These are phyloP conservation scores for Rhodamnia rubescens DNA, from an alignment of 345 rosid species.

Conservation along the genomic window DNA sequence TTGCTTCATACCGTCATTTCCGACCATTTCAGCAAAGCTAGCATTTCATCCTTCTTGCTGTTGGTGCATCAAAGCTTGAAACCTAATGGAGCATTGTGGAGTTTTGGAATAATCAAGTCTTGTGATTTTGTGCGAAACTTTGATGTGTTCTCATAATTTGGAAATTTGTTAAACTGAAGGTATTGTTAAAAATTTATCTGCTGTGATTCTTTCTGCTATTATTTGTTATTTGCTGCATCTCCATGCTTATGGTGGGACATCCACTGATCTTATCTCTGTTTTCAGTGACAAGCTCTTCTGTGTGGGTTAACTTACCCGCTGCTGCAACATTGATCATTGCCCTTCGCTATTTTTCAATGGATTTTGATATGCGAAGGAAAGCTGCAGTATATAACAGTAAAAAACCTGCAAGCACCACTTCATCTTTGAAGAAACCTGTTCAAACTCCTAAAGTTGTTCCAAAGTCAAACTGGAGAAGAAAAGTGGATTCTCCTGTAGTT, in stretches of 20 bases:
- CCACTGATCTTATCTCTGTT: constrained; percentile 9
- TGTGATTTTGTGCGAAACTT: background rate
- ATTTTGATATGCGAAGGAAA: constrained; percentile 70
- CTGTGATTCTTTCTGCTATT: background rate
- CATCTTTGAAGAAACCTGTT: constrained; percentile 29
- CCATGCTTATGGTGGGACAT: constrained; percentile 2
- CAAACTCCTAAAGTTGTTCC: constrained; percentile 30
- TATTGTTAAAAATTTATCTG: background rate
- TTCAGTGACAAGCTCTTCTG: constrained; percentile 96
- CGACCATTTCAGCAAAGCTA: background rate
- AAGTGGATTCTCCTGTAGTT: constrained; percentile 82
- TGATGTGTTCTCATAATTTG: background rate
- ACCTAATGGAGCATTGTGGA: background rate
- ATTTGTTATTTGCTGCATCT: background rate
- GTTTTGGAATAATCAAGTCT: background rate
- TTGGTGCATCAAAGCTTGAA: background rate
- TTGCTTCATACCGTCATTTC: background rate
- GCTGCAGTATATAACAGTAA: constrained; percentile 57
- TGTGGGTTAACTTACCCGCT: constrained; percentile 89
- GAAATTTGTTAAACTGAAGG: background rate
- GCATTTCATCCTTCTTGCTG: background rate
- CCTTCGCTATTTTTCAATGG: constrained; percentile 77
- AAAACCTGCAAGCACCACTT: constrained; percentile 17
- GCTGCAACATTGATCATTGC: constrained; percentile 69
- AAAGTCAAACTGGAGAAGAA: constrained; percentile 68